Percentiles rank a stretch among this genome's conserved stretches.
phyloP scores from a whole-genome alignment of 2,329 filamentous ascomycete genomes.

The Rhytidhysteron rufulum region DNA sequence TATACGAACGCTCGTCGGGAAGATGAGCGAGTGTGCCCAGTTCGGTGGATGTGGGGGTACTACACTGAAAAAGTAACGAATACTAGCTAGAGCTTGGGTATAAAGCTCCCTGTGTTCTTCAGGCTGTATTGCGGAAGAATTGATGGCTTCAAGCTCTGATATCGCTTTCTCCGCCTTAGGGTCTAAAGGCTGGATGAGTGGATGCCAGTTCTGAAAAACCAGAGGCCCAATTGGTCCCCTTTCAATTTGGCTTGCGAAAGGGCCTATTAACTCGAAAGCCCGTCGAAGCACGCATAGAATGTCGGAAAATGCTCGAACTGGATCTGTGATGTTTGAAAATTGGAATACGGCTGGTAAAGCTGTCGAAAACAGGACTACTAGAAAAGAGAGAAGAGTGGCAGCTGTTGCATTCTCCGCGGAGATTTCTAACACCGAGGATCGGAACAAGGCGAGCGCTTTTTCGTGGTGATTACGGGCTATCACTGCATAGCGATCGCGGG shows the following conservation, averaged over 20 bases:
- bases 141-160: conserved; percentile 10
- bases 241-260: conserved; percentile 6
- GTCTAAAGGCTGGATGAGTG: conserved; percentile 7
- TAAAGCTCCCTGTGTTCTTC: conserved; percentile 10
- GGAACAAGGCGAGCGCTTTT: conserved; percentile 13
- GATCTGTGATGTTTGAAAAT: conserved; percentile 5
- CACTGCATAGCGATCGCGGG: conserved; percentile 8
- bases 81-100: conserved; percentile 10
- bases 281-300: conserved; percentile 10
- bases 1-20: conserved; percentile 12
- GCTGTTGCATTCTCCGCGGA: conserved; percentile 10
- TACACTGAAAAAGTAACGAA: conserved; percentile 13
- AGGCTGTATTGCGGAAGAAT: conserved; percentile 8
- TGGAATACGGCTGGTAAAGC: conserved; percentile 11
- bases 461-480: conserved; percentile 16
- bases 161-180: conserved; percentile 11
- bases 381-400: conserved; percentile 11
- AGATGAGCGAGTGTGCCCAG: conserved; percentile 15
- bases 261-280: conserved; percentile 8
- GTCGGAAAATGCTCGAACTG: conserved; percentile 8
- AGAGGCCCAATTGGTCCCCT: conserved; percentile 9
- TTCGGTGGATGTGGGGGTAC: conserved; percentile 10
- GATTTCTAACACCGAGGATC: conserved; percentile 9
- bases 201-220: conserved; percentile 2
- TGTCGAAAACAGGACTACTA: conserved; percentile 10